Conservation (phyloP, 139 green algal genomes). For the Chlorella sorokiniana region DNA sequence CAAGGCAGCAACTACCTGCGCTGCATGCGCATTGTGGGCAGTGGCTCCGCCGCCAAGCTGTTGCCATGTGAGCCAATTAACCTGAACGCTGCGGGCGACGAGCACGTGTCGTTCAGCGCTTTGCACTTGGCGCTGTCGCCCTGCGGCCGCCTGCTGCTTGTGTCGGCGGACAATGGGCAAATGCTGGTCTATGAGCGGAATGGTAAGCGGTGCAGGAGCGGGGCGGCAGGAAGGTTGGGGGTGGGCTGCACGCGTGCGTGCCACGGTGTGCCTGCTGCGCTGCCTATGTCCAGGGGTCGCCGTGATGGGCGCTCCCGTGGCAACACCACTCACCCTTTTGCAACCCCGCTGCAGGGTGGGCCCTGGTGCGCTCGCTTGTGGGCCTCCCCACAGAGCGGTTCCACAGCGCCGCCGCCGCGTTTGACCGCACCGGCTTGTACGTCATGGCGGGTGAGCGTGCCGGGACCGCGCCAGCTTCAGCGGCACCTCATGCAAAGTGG, state of each 20-base stretch:
- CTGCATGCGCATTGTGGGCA: not conserved
- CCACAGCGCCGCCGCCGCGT: conserved; percentile 40
- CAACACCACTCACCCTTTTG: not conserved
- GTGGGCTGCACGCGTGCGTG: not conserved
- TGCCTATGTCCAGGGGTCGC: too few relatives aligned
- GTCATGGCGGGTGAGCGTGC: conserved; percentile 40
- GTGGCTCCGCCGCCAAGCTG: not conserved
- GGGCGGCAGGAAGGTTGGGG: not conserved
- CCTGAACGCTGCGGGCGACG: conserved; percentile 66
- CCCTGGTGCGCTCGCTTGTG: conserved; percentile 44
- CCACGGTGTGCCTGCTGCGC: not conserved
- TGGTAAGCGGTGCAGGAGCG: conserved; percentile 18
- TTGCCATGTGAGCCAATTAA: conserved; percentile 50
- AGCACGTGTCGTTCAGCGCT: conserved; percentile 67
- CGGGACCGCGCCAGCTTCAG: not conserved
- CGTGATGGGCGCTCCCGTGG: too few relatives aligned
- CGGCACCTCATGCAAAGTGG: not conserved
- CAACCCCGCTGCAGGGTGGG: conserved; percentile 34
- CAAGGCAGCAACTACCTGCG: conserved; percentile 46
- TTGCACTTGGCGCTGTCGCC: conserved; percentile 56
- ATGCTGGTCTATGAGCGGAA: conserved; percentile 51
- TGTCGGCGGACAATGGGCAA: conserved; percentile 59
- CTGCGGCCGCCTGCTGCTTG: conserved; percentile 50
- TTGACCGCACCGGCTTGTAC: conserved; percentile 30
- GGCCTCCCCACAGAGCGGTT: conserved; percentile 50